Evolutionary conservation across 2,329 filamentous ascomycete genomes (phyloP), one percentile per base, ranked within the genome.

Genomic region (Zalaria sp.): DNA sequence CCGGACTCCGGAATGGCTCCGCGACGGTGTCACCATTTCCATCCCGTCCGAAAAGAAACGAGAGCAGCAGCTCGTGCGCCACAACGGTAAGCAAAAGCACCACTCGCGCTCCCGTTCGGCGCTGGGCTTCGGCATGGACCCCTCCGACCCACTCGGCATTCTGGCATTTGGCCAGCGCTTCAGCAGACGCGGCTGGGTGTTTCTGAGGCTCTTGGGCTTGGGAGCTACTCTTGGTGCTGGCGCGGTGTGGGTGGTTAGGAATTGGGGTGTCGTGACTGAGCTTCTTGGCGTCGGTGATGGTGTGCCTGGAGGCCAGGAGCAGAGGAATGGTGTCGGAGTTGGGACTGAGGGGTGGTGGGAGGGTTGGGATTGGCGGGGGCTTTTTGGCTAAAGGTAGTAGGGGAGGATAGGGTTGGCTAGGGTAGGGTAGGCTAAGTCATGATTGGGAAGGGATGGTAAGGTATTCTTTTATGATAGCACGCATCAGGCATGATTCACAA

Each of bases 131-230:
- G 43, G 50, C 39, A 49, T 71, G 38, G 68, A 69, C 50, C 70
- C 77, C 29, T 72, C 83, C 45, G 88, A 95, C 57, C 88, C 88
- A 1, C 67, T 94, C 0, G 87, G 87, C 0, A 59, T 94, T 31
- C 68, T 93, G 40, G 71, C 79, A 46, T 72, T 87, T 48, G 74
- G 75, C 3, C 57, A 60, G 27, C 27, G 37, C 9, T 37, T 44
- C 4, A 39, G 40, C 9, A n/a, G 34, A 8, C 37, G 34, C 9
- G 37, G 37, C n/a, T 35, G 43, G 37, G 38, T 35, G 10, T 5
- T 43, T 25, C 10, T 48, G 31, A 42, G 44, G 11, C 11, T 46
- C 6, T 39, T 39, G 2, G 46, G 46, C 31, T 41, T 43, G 7
- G 43, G 43, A 6, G 41, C 41, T 25, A 39, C 39, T 9, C 11